Evolutionary conservation across 225 moss, liverwort and hornwort genomes (phyloP).

Genomic region (Sphagnum tenellum): DNA sequence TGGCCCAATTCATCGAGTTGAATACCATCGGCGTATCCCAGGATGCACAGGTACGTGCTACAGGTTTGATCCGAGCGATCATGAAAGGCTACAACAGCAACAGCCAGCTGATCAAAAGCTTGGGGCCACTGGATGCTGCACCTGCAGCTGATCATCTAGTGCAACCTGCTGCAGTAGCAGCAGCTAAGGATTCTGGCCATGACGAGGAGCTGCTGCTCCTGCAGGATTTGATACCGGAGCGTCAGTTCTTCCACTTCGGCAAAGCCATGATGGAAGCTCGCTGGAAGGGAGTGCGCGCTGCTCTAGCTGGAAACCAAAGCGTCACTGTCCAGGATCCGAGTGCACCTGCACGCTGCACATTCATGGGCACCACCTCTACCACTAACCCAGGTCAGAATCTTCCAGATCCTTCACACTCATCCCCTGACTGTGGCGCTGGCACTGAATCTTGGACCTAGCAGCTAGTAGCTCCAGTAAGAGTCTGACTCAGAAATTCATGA

Average conservation of each 20-base stretch:
- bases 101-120: too few species aligned
- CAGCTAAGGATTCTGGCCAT: too few species aligned
- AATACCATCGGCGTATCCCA: slow-evolving; percentile 16
- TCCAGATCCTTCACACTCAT: background rate
- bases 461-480: too few species aligned
- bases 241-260: slow-evolving; percentile 18
- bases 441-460: too few species aligned
- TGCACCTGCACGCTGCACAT: slow-evolving; percentile 5
- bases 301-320: slow-evolving; percentile 8
- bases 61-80: slow-evolving; percentile 9
- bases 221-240: too few species aligned
- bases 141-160: too few species aligned
- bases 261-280: slow-evolving; percentile 13
- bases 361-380: slow-evolving; percentile 5
- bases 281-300: slow-evolving; percentile 16
- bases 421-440: too few species aligned
- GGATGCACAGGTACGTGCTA: slow-evolving; percentile 22
- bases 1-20: slow-evolving; percentile 9
- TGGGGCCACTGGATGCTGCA: too few species aligned
- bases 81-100: slow-evolving; percentile 9
- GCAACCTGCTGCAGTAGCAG: too few species aligned
- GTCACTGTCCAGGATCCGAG: slow-evolving; percentile 8
- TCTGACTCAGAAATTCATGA: background rate
- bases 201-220: too few species aligned
- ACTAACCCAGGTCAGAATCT: slow-evolving; percentile 13